Conservation (phyloP, 768 basidiomycete species). For the Rhizopogon salebrosus region DNA sequence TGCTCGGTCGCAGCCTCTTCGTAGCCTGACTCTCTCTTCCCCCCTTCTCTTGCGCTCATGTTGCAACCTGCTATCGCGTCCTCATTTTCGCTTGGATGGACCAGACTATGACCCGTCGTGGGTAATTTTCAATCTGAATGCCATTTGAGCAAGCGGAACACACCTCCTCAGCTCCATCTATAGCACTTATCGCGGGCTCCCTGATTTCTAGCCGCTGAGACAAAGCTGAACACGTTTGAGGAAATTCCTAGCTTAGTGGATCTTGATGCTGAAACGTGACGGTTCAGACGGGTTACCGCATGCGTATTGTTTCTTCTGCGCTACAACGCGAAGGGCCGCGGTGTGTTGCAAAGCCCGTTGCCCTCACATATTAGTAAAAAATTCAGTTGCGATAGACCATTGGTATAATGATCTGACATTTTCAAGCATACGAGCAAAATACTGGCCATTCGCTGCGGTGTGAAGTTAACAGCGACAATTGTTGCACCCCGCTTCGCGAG, state of each 20-base stretch:
- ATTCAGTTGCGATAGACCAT: too few species aligned
- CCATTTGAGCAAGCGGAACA: neutral
- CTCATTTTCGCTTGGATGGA: conserved; percentile 4
- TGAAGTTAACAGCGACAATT: too few species aligned
- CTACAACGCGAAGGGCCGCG: too few species aligned
- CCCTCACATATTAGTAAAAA: too few species aligned
- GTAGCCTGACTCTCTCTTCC: neutral
- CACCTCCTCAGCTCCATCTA: conserved; percentile 23
- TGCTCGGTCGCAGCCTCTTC: neutral
- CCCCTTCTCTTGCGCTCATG: neutral
- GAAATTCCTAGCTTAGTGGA: conserved; percentile 34
- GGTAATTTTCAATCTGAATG: conserved; percentile 16
- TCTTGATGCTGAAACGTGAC: neutral
- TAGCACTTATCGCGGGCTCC: conserved; percentile 65
- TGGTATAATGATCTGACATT: too few species aligned
- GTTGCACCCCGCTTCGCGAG: too few species aligned
- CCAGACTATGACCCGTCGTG: neutral
- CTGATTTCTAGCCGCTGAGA: conserved; percentile 69
- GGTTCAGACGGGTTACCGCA: neutral
- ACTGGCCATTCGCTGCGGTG: too few species aligned
- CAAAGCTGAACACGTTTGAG: conserved; percentile 62
- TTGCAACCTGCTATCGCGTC: neutral
- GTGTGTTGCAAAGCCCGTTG: neutral
- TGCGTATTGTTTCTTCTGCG: neutral
- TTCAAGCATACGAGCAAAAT: too few species aligned